Evolutionary conservation across 2,329 filamentous ascomycete species (phyloP), one percentile per base, ranked within the genome.

Genomic region (Pseudogymnoascus sp.): DNA sequence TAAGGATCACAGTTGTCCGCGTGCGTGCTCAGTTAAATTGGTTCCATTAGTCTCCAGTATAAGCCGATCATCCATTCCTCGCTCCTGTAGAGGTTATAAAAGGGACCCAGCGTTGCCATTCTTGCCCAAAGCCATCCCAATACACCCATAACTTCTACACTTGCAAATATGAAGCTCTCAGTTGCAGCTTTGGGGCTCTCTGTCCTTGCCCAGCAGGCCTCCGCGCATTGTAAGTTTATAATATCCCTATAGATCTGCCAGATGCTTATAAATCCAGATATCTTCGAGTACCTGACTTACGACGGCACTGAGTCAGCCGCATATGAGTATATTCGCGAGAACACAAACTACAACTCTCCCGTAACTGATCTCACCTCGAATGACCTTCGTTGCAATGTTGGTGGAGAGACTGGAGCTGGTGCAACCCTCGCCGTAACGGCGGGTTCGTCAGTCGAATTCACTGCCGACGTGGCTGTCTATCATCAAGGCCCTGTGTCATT

Each of bases 351-450:
- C 68, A 75, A 78, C 40, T 73, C 84, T 67, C 75, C 74, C 6
- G 66, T 85, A 8, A 71, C 71, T 47, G 83, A 82, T 4, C 76
- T 74, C 17, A 75, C 75, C 9, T 71, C 69, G 5, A 80, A 82
- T 66, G 74, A 77, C 64, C 68, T 78, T 33, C 68, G 75, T 26
- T 78, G 75, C 71, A 78, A 78, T 70, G 70, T 73, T 62, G 60
- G 60, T 11, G 50, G 33, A 37, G 57, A 40, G 57, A 61, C 36
- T 10, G 60, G 60, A 8, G 37, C 44, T 10, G 24, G 33, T n/a
- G 58, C n/a, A 8, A 62, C 58, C 6, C 3, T 62, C 13, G 31
- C 26, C 13, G 61, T 62, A 11, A 36, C 35, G 3, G 61, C 61
- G 9, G 61, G 61, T 4, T 60, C 57, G 6, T 24, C 21, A 7